These are phyloP conservation scores for Ophiocordyceps camponoti-leonardi DNA, from an alignment of 2,329 filamentous ascomycete genomes.

Conservation along the genomic window DNA sequence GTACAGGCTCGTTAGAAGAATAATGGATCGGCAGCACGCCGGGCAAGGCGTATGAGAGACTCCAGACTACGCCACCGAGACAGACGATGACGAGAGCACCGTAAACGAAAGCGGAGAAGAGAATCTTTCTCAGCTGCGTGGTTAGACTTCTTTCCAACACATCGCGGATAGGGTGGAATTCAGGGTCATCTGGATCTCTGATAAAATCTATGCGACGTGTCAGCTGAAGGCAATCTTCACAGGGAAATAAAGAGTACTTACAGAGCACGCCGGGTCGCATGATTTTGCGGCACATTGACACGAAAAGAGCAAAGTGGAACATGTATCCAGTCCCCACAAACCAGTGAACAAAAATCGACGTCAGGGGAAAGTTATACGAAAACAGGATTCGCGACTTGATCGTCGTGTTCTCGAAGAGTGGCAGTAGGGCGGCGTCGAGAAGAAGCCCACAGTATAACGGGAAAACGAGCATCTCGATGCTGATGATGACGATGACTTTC, in stretches of 20 bases:
- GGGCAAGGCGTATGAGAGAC: slow-evolving; percentile 49
- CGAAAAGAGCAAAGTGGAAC: slow-evolving; percentile 98
- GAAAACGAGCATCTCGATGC: slow-evolving; percentile 97
- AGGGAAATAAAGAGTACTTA: slow-evolving; percentile 25
- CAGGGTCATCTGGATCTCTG: slow-evolving; percentile 91
- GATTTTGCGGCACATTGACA: slow-evolving; percentile 97
- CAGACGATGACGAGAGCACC: slow-evolving; percentile 85
- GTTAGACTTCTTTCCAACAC: slow-evolving; percentile 85
- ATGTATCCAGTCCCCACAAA: slow-evolving; percentile 98
- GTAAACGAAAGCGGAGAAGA: slow-evolving; percentile 91
- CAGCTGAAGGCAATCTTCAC: neutral
- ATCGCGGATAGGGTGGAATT: slow-evolving; percentile 93
- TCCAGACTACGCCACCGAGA: slow-evolving; percentile 90
- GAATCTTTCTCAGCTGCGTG: slow-evolving; percentile 87
- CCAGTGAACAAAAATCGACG: slow-evolving; percentile 94
- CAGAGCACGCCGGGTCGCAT: slow-evolving; percentile 88
- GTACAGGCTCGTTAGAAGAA: slow-evolving; percentile 76
- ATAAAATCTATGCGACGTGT: slow-evolving; percentile 56
- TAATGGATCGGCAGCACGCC: slow-evolving; percentile 80
- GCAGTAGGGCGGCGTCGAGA: slow-evolving; percentile 74
- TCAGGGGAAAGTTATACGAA: slow-evolving; percentile 62
- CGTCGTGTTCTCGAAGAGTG: slow-evolving; percentile 70
- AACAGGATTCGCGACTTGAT: slow-evolving; percentile 64
- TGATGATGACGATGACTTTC: slow-evolving; percentile 96
- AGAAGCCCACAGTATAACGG: slow-evolving; percentile 89